Conservation (phyloP, 176 grass and related monocot species). For the Aegilops speltoides region DNA sequence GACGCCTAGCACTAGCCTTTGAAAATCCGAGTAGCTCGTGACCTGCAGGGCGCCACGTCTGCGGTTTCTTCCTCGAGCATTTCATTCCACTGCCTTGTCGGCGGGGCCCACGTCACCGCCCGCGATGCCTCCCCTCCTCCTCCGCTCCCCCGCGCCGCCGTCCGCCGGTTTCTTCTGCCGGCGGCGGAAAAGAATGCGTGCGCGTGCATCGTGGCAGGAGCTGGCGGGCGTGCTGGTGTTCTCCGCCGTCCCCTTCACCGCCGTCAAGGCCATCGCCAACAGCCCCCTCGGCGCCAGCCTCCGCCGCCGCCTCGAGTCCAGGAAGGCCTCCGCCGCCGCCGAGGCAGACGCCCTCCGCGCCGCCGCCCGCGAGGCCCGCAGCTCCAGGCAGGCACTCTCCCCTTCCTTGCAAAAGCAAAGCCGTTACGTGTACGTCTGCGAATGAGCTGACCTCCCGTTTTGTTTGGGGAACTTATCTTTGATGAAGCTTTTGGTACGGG, state of each 20-base stretch:
- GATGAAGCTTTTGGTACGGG: conserved; percentile 74
- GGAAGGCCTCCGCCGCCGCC: conserved; percentile 60
- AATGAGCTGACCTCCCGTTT: neutral
- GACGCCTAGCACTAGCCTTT: too few species aligned
- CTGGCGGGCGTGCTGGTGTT: conserved; percentile 84
- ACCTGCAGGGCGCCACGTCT: conserved; percentile 1
- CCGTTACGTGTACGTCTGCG: too few species aligned
- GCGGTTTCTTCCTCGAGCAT: neutral
- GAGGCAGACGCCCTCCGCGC: conserved; percentile 48
- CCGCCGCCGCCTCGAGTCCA: conserved; percentile 49
- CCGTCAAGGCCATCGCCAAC: conserved; percentile 83
- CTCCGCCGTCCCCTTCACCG: conserved; percentile 86
- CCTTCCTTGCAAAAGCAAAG: neutral
- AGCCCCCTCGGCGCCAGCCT: conserved; percentile 76
- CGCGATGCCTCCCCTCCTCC: neutral
- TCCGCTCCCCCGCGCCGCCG: neutral
- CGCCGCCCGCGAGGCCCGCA: conserved; percentile 48
- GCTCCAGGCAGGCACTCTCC: conserved; percentile 33
- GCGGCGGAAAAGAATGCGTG: neutral
- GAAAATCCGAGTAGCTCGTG: neutral
- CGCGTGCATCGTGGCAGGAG: conserved; percentile 69
- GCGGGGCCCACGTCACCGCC: neutral
- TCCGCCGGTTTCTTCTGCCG: neutral
- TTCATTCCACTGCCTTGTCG: neutral
- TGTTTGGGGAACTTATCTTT: neutral